Conservation (phyloP, 2,329 filamentous ascomycete species). For the Pseudogymnoascus sp. region DNA sequence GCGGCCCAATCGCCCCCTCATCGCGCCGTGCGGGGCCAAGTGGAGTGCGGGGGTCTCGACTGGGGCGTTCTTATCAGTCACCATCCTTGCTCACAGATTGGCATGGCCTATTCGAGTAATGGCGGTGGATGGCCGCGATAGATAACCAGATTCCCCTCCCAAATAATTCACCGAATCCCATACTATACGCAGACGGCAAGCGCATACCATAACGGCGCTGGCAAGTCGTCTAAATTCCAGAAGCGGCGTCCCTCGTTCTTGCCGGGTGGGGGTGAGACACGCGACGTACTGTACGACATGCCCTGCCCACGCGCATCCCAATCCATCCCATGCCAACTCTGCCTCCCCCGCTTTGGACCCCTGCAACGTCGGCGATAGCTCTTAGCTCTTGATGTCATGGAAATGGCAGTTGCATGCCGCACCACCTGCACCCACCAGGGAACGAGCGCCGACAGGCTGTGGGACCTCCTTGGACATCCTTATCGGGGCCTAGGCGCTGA, state of each 20-base stretch:
- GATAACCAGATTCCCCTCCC: neutral
- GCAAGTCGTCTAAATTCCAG: neutral
- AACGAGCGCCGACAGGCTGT: neutral
- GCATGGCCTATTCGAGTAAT: neutral
- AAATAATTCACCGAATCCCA: neutral
- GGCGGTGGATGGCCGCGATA: neutral
- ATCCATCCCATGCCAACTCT: neutral
- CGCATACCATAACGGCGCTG: neutral
- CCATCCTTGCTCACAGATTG: neutral
- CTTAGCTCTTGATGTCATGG: neutral
- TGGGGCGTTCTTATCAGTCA: neutral
- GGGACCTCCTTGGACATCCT: neutral
- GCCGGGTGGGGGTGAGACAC: neutral
- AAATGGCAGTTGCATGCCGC: neutral
- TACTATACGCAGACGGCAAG: neutral
- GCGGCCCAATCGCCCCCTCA: neutral
- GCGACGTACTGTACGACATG: neutral
- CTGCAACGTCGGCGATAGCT: neutral
- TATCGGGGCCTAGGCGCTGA: neutral
- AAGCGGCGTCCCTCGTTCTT: constrained; percentile 5
- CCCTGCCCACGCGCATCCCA: neutral
- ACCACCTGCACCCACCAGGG: neutral
- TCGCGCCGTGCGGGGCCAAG: neutral
- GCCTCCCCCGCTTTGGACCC: neutral
- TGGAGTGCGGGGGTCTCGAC: neutral